phyloP scores from a whole-genome alignment of 2,329 filamentous ascomycete species.

The Neonectria coccinea region DNA sequence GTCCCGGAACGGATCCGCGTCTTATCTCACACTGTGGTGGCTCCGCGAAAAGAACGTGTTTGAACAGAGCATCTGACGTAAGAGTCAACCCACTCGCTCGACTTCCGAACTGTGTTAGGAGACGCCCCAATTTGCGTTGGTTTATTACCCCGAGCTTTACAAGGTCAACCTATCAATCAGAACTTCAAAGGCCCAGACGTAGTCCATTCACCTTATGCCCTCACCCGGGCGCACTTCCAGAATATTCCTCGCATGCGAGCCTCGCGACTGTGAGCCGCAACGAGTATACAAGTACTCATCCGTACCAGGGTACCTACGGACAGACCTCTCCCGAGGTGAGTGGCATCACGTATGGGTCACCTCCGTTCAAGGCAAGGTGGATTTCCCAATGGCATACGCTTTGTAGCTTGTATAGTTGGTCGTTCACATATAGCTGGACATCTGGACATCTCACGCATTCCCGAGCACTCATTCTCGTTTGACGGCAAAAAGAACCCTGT shows the following conservation, averaged over 20 bases:
- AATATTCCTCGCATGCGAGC: slow-evolving; percentile 16
- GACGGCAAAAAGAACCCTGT: slow-evolving; percentile 56
- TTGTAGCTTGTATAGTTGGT: slow-evolving; percentile 30
- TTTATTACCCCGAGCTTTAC: slow-evolving; percentile 19
- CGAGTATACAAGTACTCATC: background rate
- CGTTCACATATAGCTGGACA: slow-evolving; percentile 42
- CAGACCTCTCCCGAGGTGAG: slow-evolving; percentile 13
- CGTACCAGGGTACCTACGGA: slow-evolving; percentile 1
- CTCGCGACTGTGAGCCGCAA: slow-evolving; percentile 1
- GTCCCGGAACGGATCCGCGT: slow-evolving; percentile 25
- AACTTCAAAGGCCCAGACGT: background rate
- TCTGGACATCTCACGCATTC: slow-evolving; percentile 46
- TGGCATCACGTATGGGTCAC: slow-evolving; percentile 7
- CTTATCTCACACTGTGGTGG: slow-evolving; percentile 19
- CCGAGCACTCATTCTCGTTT: slow-evolving; percentile 50
- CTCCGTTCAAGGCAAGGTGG: slow-evolving; percentile 1
- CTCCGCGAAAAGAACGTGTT: slow-evolving; percentile 31
- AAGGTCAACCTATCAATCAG: background rate
- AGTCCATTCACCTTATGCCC: slow-evolving; percentile 1
- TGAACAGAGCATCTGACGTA: slow-evolving; percentile 36
- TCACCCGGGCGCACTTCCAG: slow-evolving; percentile 7
- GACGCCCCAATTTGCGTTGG: slow-evolving; percentile 16
- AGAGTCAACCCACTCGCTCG: slow-evolving; percentile 29
- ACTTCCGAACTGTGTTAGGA: slow-evolving; percentile 19
- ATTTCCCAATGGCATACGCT: slow-evolving; percentile 3